Percentiles rank a stretch among this genome's conserved stretches.
Conservation (phyloP, 1,284 basidiomycete genomes). For the Cerioporus squamosus region DNA sequence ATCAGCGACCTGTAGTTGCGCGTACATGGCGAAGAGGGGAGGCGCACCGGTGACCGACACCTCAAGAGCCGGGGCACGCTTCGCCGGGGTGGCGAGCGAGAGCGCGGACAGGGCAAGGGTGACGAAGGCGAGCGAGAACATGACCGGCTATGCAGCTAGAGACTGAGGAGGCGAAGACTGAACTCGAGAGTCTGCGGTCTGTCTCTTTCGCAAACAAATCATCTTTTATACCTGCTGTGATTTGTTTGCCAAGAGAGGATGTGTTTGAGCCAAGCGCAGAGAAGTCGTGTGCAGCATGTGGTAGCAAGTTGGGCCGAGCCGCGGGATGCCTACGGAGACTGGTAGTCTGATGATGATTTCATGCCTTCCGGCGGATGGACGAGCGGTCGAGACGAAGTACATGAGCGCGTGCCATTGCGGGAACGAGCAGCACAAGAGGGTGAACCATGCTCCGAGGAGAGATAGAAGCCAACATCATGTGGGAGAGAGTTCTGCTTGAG, state of each 20-base stretch:
- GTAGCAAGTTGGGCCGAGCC: no score
- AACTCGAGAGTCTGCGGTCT: constrained; percentile 7
- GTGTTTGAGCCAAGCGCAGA: not conserved
- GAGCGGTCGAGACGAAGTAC: not conserved
- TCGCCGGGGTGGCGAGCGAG: constrained; percentile 24
- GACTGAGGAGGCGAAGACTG: constrained; percentile 5
- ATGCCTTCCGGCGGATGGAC: not conserved
- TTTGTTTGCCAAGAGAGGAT: constrained; percentile 1
- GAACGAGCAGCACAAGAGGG: no score
- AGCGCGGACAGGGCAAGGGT: constrained; percentile 20
- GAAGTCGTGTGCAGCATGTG: no score
- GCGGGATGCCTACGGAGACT: no score
- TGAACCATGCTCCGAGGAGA: not conserved
- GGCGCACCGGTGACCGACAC: constrained; percentile 30
- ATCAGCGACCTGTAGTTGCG: not conserved
- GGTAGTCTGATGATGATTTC: no score
- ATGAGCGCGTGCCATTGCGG: no score
- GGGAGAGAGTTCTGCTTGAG: not conserved
- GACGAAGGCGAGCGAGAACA: constrained; percentile 22
- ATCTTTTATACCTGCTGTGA: not conserved
- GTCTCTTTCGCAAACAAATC: no score
- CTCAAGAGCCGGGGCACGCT: constrained; percentile 23
- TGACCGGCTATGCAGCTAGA: constrained; percentile 1
- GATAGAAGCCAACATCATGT: constrained; percentile 7
- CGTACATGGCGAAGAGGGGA: no score